Base-by-base conservation (phyloP, 2,329 filamentous ascomycete genomes). In the Amylocarpus encephaloides region DNA sequence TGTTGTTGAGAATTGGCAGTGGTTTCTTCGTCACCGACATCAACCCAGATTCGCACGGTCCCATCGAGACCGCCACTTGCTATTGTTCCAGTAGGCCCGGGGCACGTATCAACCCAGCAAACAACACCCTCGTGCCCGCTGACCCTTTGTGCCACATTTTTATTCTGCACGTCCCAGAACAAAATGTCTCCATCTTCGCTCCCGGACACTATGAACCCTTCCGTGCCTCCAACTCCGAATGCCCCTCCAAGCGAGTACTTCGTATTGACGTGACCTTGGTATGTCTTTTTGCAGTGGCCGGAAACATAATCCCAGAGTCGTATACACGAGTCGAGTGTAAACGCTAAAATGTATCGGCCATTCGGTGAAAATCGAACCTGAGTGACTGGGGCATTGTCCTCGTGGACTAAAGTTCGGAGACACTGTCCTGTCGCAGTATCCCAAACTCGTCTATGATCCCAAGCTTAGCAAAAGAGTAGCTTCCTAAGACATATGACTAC, bases 401-500 rank as follows among this genome's bases (percentile, higher is more conserved):
- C 93, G 71, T 97, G 90, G 12, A 98, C 89, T 2, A 98, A 78
- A 0, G 93, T 98, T 46, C 91, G 85, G 26, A 98, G 76, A 68
- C 93, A 98, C 68, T 98, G 93, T 2, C 93, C 93, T 1, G 92
- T 96, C 15, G 83, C 84, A 0, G 92, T 94, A 64, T 98, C 93
- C 93, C 93, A 98, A 55, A 98, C 86, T 50, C 93, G 86, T 57
- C 82, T 86, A 52, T 22, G 38, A 26, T n/a, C 34, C 18, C 42
- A 29, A 11, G 44, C 38, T 55, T 40, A 54, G 50, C 32, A 45
- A 42, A 43, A 15, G 12, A 11, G 13, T 34, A 11, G 29, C 5
- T 12, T 33, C 26, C 9, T 9, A 6, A 7, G 6, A 43, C 13
- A 55, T 3, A 19, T 22, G 22, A 36, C 18, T 19, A 71, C 80